Percentiles rank a stretch among this genome's conserved stretches.
These are phyloP conservation scores for Alternaria brassicae DNA, from an alignment of 2,329 filamentous ascomycete genomes.

Conservation along the genomic window DNA sequence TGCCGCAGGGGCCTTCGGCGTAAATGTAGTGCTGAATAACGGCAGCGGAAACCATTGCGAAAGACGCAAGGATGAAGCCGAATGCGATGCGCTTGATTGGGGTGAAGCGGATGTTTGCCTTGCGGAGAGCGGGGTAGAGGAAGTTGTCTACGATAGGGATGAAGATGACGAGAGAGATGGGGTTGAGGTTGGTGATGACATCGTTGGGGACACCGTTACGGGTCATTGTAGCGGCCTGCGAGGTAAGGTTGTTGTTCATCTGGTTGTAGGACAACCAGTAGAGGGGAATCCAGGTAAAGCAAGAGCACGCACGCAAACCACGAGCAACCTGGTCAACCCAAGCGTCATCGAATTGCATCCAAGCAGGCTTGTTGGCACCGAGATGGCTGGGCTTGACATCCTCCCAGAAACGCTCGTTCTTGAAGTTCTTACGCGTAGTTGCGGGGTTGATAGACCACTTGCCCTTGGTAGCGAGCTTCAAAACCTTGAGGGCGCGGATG, in stretches of 20 bases:
- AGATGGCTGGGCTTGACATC: constrained; percentile 71
- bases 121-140: constrained; percentile 60
- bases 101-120: constrained; percentile 58
- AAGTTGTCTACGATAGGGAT: constrained; percentile 62
- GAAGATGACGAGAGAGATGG: constrained; percentile 61
- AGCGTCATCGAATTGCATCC: constrained; percentile 84
- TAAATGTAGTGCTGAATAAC: constrained; percentile 69
- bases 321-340: constrained; percentile 70
- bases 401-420: constrained; percentile 69
- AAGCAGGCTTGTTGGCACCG: constrained; percentile 63
- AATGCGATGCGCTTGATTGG: constrained; percentile 62
- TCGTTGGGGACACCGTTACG: constrained; percentile 64
- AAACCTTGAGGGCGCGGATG: constrained; percentile 69
- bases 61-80: constrained; percentile 58
- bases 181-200: constrained; percentile 63
- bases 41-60: constrained; percentile 59
- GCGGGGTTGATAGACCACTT: constrained; percentile 69
- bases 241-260: constrained; percentile 63
- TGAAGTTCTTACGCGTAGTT: constrained; percentile 65
- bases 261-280: constrained; percentile 61
- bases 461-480: constrained; percentile 67
- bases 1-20: constrained; percentile 66
- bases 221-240: constrained; percentile 62
- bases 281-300: constrained; percentile 62
- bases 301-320: constrained; percentile 49